A percentile compares a stretch with the other conserved stretches of the same genome.
phyloP scores from a whole-genome alignment of 1,284 basidiomycete species.

The Chiua sp. region DNA sequence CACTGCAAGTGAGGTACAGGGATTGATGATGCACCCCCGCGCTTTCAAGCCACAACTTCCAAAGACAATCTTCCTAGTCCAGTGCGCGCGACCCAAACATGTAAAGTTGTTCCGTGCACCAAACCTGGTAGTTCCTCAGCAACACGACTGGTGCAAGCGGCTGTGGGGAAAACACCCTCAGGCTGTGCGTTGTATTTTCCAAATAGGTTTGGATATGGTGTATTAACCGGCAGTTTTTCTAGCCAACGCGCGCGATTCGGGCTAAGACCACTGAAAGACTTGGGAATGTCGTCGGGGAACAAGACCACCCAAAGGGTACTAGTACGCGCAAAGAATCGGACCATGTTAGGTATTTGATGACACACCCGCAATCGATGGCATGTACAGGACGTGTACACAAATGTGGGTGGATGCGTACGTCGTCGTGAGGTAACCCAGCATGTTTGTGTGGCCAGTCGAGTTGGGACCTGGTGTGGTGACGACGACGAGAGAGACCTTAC shows the following conservation, averaged over 20 bases:
- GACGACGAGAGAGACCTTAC: slow-evolving; percentile 60
- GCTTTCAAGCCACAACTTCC: slow-evolving; percentile 65
- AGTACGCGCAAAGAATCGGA: slow-evolving; percentile 63
- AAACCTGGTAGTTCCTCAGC: slow-evolving; percentile 53
- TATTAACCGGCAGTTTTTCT: slow-evolving; percentile 29
- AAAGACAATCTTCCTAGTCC: slow-evolving; percentile 73
- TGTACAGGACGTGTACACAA: slow-evolving; percentile 56
- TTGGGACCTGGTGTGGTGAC: slow-evolving; percentile 41
- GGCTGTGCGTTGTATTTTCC: slow-evolving; percentile 27
- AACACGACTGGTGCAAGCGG: slow-evolving; percentile 54
- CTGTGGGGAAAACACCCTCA: slow-evolving; percentile 38
- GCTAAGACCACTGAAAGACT: background rate
- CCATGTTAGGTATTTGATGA: slow-evolving; percentile 66
- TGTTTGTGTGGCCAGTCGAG: slow-evolving; percentile 36
- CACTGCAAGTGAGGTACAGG: slow-evolving; percentile 32
- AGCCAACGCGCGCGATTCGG: slow-evolving; percentile 20
- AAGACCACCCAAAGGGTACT: slow-evolving; percentile 53
- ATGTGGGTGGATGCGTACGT: slow-evolving; percentile 30
- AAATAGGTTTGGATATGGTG: slow-evolving; percentile 33
- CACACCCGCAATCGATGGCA: slow-evolving; percentile 40
- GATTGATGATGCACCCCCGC: slow-evolving; percentile 46
- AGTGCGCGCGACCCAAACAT: slow-evolving; percentile 47
- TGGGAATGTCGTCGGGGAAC: slow-evolving; percentile 49
- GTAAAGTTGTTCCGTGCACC: slow-evolving; percentile 70
- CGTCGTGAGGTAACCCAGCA: slow-evolving; percentile 30